Evolutionary conservation across 495 filamentous ascomycete genomes (phyloP).

Genomic region (Penicillium samsonianum): DNA sequence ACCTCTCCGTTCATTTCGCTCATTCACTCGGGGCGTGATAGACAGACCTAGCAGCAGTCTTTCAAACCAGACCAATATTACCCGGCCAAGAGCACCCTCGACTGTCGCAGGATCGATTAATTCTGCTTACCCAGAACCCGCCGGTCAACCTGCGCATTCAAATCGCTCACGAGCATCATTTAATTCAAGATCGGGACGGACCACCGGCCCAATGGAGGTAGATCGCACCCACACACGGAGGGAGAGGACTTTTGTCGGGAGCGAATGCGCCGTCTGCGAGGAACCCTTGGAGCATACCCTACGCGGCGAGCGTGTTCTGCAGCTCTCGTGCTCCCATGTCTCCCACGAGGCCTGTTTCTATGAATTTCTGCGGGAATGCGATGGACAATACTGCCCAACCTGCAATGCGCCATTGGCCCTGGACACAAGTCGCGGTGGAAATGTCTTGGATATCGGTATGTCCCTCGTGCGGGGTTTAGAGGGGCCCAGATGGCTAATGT

Average conservation of each 20-base stretch:
- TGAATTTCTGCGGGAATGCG: conserved; percentile 94
- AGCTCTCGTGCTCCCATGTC: conserved; percentile 94
- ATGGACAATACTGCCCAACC: conserved; percentile 91
- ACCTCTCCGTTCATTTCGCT: conserved; percentile 38
- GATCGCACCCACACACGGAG: conserved; percentile 80
- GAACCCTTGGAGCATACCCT: conserved; percentile 96
- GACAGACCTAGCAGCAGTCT: conserved; percentile 36
- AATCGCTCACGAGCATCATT: conserved; percentile 47
- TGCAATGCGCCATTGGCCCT: conserved; percentile 92
- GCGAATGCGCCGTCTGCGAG: conserved; percentile 94
- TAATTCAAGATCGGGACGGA: conserved; percentile 54
- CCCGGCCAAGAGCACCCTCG: conserved; percentile 34
- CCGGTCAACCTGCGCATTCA: conserved; percentile 23
- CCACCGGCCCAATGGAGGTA: conserved; percentile 73
- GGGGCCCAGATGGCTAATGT: conserved; percentile 10
- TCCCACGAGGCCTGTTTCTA: conserved; percentile 99
- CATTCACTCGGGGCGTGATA: conserved; percentile 25
- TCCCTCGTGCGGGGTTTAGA: conserved; percentile 1
- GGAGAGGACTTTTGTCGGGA: conserved; percentile 93
- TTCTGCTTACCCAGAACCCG: conserved; percentile 23
- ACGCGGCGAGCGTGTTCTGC: conserved; percentile 90
- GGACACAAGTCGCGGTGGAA: conserved; percentile 93
- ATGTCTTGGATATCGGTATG: conserved; percentile 91
- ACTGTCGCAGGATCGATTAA: conserved; percentile 25
- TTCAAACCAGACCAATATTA: conserved; percentile 31